These are phyloP conservation scores for Ceratobasidium sp. DNA, from an alignment of 1,284 basidiomycete species.

Conservation along the genomic window DNA sequence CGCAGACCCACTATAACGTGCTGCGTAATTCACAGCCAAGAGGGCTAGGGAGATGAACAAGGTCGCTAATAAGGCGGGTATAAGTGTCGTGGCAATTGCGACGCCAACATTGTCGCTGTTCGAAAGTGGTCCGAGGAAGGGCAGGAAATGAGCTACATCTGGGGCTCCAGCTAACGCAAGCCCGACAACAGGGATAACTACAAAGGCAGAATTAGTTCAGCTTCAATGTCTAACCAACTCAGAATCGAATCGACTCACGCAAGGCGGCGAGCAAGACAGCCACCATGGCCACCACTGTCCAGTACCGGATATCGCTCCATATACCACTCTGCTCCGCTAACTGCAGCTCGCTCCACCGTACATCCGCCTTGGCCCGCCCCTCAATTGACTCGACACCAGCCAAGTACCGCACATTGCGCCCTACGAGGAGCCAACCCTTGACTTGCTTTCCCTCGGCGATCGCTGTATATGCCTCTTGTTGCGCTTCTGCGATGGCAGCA, in stretches of 20 bases:
- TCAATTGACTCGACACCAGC: slow-evolving; percentile 71
- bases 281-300: slow-evolving; percentile 60
- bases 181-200: slow-evolving; percentile 73
- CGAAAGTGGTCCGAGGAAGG: slow-evolving; percentile 64
- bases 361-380: slow-evolving; percentile 78
- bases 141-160: slow-evolving; percentile 70
- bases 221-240: background rate
- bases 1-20: slow-evolving; percentile 60
- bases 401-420: slow-evolving; percentile 68
- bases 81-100: slow-evolving; percentile 69
- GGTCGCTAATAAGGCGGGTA: slow-evolving; percentile 66
- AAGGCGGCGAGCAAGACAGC: slow-evolving; percentile 62
- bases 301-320: slow-evolving; percentile 58
- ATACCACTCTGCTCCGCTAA: slow-evolving; percentile 53
- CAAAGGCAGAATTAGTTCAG: slow-evolving; percentile 42
- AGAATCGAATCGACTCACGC: slow-evolving; percentile 57
- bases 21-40: slow-evolving; percentile 59
- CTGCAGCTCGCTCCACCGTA: slow-evolving; percentile 78
- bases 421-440: slow-evolving; percentile 79
- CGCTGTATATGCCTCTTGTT: slow-evolving; percentile 67
- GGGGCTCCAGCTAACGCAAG: slow-evolving; percentile 71
- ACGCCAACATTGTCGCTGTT: slow-evolving; percentile 58
- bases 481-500: slow-evolving; percentile 66
- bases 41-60: slow-evolving; percentile 65
- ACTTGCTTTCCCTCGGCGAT: slow-evolving; percentile 70